phyloP scores from a whole-genome alignment of 306 rosid species.

The peach (Prunus persica) region Prunus_persica_NCBIv2 NC_034015.1:19334501-19335000 shows the following conservation, averaged over 20 bases:
- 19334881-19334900: conserved; percentile 72
- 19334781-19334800: conserved; percentile 85
- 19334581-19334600: not conserved
- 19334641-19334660: conserved; percentile 10
- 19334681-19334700: not conserved
- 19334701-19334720: not conserved
- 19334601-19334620: not conserved
- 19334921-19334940: conserved; percentile 87
- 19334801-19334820: conserved; percentile 75
- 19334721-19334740: not conserved
- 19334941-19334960: conserved; percentile 86
- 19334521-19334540: not conserved
- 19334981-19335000: conserved; percentile 80
- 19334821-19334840: conserved; percentile 90
- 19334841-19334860: conserved; percentile 84
- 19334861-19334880: conserved; percentile 67
- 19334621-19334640: not conserved
- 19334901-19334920: conserved; percentile 83
- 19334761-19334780: not conserved
- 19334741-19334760: not conserved
- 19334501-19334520: not conserved
- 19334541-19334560: conserved; percentile 23
- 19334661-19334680: conserved; percentile 6
- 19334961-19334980: conserved; percentile 80
- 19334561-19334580: conserved; percentile 2